A percentile compares a stretch with the other conserved stretches of the same genome.
Evolutionary conservation across 768 basidiomycete genomes (phyloP).

Genomic region (Rhodotorula graminis): DNA sequence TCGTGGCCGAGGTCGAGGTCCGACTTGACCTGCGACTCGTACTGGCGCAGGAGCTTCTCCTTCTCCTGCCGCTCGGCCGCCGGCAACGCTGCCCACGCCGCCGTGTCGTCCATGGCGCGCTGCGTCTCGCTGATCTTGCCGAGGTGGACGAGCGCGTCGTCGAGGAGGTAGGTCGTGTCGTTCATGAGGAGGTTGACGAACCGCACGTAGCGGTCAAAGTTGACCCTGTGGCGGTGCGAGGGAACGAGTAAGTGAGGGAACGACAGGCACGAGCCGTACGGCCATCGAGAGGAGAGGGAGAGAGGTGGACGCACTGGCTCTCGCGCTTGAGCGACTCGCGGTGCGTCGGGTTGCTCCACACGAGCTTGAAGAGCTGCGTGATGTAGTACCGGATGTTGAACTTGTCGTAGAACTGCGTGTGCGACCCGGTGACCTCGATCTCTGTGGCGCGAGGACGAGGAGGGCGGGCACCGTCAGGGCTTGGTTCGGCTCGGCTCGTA

Average conservation of each 20-base stretch:
- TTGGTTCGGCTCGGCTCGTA: too few relatives aligned
- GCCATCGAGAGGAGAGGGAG: background rate
- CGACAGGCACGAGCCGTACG: background rate
- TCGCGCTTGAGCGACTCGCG: constrained; percentile 77
- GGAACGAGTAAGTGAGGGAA: background rate
- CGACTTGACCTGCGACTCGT: constrained; percentile 77
- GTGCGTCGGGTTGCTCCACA: constrained; percentile 88
- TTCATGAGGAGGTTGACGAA: constrained; percentile 98
- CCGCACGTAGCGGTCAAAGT: constrained; percentile 86
- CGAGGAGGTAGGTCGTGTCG: constrained; percentile 96
- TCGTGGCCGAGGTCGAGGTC: constrained; percentile 82
- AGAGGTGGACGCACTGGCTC: constrained; percentile 57
- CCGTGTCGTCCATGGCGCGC: constrained; percentile 71
- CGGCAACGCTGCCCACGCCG: constrained; percentile 64
- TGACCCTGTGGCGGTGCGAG: constrained; percentile 50
- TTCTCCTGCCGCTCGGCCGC: constrained; percentile 75
- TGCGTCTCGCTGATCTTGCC: constrained; percentile 83
- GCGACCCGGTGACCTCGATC: constrained; percentile 94
- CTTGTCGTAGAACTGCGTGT: constrained; percentile 98
- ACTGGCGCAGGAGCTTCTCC: constrained; percentile 66
- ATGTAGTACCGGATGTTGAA: constrained; percentile 58
- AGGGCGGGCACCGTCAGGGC: too few relatives aligned
- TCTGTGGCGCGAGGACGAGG: constrained; percentile 53
- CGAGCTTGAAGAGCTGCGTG: constrained; percentile 73
- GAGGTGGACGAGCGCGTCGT: constrained; percentile 86